Percentiles rank a stretch among this genome's conserved stretches.
phyloP scores from a whole-genome alignment of 2,329 filamentous ascomycete species.

The Calonectria henricotiae region DNA sequence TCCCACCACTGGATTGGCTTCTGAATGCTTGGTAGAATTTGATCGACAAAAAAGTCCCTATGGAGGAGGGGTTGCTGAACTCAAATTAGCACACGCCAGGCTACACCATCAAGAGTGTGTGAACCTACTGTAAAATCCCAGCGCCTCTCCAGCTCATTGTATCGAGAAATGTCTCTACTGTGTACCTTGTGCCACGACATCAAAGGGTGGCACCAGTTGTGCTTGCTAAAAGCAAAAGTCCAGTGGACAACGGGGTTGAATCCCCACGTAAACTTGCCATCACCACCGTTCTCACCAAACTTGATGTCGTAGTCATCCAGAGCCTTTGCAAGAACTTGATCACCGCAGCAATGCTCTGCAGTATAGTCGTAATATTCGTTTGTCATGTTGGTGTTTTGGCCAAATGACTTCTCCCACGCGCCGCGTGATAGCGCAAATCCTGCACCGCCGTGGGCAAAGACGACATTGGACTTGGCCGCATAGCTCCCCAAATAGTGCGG shows the following conservation, averaged over 20 bases:
- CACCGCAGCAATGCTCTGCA: constrained; percentile 49
- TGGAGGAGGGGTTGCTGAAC: constrained; percentile 46
- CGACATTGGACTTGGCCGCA: constrained; percentile 48
- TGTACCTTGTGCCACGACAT: constrained; percentile 52
- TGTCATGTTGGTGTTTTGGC: constrained; percentile 38
- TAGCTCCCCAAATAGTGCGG: constrained; percentile 50
- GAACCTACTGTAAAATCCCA: constrained; percentile 46
- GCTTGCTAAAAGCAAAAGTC: constrained; percentile 46
- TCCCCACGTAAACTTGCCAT: constrained; percentile 50
- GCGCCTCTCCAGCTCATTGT: constrained; percentile 47
- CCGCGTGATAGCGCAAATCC: constrained; percentile 50
- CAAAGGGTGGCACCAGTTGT: constrained; percentile 50
- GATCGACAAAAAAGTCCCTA: constrained; percentile 47
- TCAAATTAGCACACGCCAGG: neutral
- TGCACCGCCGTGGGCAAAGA: constrained; percentile 51
- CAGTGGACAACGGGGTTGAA: constrained; percentile 51
- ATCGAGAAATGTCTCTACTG: constrained; percentile 47
- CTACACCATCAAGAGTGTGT: neutral
- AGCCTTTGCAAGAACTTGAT: constrained; percentile 48
- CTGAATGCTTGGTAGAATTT: constrained; percentile 44
- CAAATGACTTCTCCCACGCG: constrained; percentile 50
- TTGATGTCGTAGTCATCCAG: constrained; percentile 44
- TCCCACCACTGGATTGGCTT: constrained; percentile 49
- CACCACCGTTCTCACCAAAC: constrained; percentile 51
- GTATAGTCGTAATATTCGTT: constrained; percentile 48